Base-by-base conservation (phyloP, 108 stramenopile genomes). In the Nitzschia sp. region DNA sequence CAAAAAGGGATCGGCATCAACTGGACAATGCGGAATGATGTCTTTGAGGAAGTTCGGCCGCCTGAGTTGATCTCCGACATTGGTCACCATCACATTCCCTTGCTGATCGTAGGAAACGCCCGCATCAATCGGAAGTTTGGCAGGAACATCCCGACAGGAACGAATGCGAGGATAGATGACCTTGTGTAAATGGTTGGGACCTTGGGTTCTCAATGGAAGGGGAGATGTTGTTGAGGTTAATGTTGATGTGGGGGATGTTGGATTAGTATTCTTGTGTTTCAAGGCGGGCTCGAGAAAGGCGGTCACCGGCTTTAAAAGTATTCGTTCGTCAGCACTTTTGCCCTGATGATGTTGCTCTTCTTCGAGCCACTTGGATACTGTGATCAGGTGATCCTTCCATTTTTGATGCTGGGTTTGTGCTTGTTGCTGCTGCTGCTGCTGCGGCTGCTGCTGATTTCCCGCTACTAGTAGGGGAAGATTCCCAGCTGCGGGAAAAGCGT, bases 1-100 rank as follows among this genome's bases (percentile, higher is more conserved):
- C 36, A 89, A 56, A 30, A 76, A 89, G 5, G 88, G 85, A 66
- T 89, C 88, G 27, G 83, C 81, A 62, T 89, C 81, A 1, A 89
- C 85, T 3, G 90, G 86, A 66, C 90, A 82, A 56, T 69, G 77
- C 31, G 85, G 84, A 23, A 69, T 68, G 63, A 82, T 76, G 34
- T 85, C 54, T 62, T 72, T 58, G 0, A 66, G 52, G 63, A 53
- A 71, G 41, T 87, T 69, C 8, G 73, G 69, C 56, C 59, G 71
- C 50, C 60, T 71, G 54, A 9, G 66, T 71, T 56, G 50, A 50
- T 85, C 76, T 26, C 76, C 83, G 23, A 86, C 69, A 58, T 91
- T 91, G 45, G 54, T 58, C 0, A 79, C 65, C 21, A 86, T 57
- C 3, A 67, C 71, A 1, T 81, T 58, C 0, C 76, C 79, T 0